Evolutionary conservation across 2,329 filamentous ascomycete species (phyloP).

Genomic region (Harringtonia lauricola): DNA sequence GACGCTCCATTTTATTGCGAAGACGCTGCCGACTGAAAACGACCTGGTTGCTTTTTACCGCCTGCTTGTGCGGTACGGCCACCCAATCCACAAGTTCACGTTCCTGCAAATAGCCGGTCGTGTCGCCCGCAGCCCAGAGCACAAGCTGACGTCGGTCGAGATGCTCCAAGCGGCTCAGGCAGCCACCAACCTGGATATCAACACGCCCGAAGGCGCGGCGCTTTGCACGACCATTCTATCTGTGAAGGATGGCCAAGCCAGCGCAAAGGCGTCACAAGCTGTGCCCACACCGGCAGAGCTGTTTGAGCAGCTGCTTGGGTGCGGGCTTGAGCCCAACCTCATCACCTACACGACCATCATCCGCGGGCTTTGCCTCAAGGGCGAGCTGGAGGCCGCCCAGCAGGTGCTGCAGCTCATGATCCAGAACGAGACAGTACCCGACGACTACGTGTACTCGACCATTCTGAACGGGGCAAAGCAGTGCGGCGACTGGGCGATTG

Average conservation of each 20-base stretch:
- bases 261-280: background rate
- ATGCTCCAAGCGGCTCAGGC: conserved; percentile 27
- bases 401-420: conserved; percentile 54
- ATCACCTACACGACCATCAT: conserved; percentile 58
- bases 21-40: conserved; percentile 8
- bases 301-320: conserved; percentile 42
- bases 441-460: conserved; percentile 55
- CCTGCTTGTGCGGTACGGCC: conserved; percentile 18
- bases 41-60: conserved; percentile 23
- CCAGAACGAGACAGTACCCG: conserved; percentile 46
- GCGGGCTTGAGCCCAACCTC: conserved; percentile 53
- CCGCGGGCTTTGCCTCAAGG: conserved; percentile 56
- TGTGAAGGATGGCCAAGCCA: conserved; percentile 18
- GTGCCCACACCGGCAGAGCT: conserved; percentile 37
- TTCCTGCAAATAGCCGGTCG: conserved; percentile 34
- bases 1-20: conserved; percentile 17
- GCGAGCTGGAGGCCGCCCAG: conserved; percentile 51
- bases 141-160: conserved; percentile 31
- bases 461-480: conserved; percentile 61
- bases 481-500: conserved; percentile 37
- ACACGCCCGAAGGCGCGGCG: conserved; percentile 34
- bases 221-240: conserved; percentile 50
- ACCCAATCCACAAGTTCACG: conserved; percentile 29
- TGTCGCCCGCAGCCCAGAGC: conserved; percentile 26
- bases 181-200: conserved; percentile 29